phyloP scores from a whole-genome alignment of 2,329 filamentous ascomycete genomes.

The Epichloe gansuensis region DNA sequence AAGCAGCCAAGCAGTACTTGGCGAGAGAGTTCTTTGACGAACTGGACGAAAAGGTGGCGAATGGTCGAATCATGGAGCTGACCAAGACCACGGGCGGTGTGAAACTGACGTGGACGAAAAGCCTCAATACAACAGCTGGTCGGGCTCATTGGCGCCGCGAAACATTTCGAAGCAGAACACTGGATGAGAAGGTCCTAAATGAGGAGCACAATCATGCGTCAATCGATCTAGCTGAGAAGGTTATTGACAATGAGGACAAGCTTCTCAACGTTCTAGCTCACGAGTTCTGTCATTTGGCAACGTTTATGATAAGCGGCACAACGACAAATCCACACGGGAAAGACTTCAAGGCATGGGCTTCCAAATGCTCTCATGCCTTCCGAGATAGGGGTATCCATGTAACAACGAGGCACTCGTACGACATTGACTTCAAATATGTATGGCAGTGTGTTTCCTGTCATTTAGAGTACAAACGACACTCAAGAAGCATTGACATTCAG shows the following conservation, averaged over 20 bases:
- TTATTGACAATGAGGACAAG: conserved; percentile 65
- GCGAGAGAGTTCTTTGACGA: conserved; percentile 53
- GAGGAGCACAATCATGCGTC: conserved; percentile 47
- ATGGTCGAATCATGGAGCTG: conserved; percentile 44
- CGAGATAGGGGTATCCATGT: conserved; percentile 55
- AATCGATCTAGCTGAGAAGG: conserved; percentile 81
- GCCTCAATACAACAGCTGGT: conserved; percentile 68
- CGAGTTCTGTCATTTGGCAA: conserved; percentile 89
- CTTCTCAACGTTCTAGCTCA: conserved; percentile 88
- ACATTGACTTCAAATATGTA: conserved; percentile 83
- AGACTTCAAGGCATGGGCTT: conserved; percentile 68
- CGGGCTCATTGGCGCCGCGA: conserved; percentile 60
- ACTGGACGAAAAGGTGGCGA: conserved; percentile 53
- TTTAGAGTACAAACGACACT: conserved; percentile 68
- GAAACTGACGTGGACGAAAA: conserved; percentile 60
- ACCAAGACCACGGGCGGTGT: conserved; percentile 56
- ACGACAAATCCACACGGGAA: conserved; percentile 68
- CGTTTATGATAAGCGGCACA: conserved; percentile 73
- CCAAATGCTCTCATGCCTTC: conserved; percentile 43
- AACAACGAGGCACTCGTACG: conserved; percentile 80
- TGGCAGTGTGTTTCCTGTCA: conserved; percentile 66
- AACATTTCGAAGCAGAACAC: conserved; percentile 26
- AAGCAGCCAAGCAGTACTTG: conserved; percentile 45
- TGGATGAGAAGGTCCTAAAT: conserved; percentile 14
- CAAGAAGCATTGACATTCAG: conserved; percentile 64